These are phyloP conservation scores for Dactylellina parvicollis DNA, from an alignment of 2,329 filamentous ascomycete genomes.

Conservation along the genomic window DNA sequence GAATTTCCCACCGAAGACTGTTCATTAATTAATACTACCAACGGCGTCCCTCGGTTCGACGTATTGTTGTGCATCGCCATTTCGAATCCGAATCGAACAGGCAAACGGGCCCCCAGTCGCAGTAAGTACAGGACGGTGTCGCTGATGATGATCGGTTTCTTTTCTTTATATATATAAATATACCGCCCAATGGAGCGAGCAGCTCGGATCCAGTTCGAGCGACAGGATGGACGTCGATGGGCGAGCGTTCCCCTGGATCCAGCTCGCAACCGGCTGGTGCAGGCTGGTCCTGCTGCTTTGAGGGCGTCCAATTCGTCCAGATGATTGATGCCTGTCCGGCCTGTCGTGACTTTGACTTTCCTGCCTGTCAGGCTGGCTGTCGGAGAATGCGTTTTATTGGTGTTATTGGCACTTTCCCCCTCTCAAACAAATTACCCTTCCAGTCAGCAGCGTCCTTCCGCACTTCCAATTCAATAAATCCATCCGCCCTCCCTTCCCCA, in stretches of 20 bases:
- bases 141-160: too few relatives aligned
- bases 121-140: too few relatives aligned
- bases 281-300: slow-evolving; percentile 15
- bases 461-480: slow-evolving; percentile 19
- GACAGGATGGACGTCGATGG: not conserved
- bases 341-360: not conserved
- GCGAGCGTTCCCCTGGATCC: not conserved
- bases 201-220: slow-evolving; percentile 1
- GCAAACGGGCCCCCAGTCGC: not conserved
- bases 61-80: too few relatives aligned
- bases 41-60: too few relatives aligned
- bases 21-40: too few relatives aligned
- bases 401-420: slow-evolving; percentile 17
- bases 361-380: not conserved
- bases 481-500: not conserved
- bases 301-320: not conserved
- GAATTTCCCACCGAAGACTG: too few relatives aligned
- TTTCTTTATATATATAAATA: not conserved
- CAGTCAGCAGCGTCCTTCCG: slow-evolving; percentile 15
- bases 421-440: not conserved
- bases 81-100: too few relatives aligned
- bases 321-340: too few relatives aligned
- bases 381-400: not conserved
- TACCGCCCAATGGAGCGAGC: not conserved
- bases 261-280: not conserved